These are phyloP conservation scores for Fraxinus nigra DNA, from an alignment of 305 asterid species.

Conservation along the genomic window DNA sequence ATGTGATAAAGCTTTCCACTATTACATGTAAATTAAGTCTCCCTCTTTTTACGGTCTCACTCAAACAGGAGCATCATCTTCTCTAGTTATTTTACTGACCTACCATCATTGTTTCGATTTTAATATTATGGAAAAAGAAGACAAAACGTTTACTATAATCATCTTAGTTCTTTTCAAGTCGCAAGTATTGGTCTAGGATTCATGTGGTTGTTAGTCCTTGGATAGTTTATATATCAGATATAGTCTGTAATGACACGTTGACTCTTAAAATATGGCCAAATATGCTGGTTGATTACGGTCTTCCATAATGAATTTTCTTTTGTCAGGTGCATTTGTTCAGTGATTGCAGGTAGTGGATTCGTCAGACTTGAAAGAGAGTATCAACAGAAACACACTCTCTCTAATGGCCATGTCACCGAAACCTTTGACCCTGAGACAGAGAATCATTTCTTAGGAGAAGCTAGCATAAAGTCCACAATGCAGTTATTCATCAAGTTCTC, in stretches of 20 bases:
- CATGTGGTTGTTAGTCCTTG: neutral
- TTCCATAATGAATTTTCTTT: constrained; percentile 20
- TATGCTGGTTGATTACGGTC: neutral
- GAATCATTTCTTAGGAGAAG: constrained; percentile 57
- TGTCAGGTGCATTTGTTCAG: constrained; percentile 88
- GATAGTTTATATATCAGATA: neutral
- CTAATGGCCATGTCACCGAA: constrained; percentile 69
- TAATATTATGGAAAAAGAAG: neutral
- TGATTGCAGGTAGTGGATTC: constrained; percentile 88
- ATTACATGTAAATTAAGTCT: neutral
- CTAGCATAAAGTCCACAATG: constrained; percentile 81
- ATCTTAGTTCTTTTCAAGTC: neutral
- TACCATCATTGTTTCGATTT: neutral
- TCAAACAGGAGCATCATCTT: neutral
- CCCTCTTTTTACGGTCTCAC: neutral
- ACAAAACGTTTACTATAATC: neutral
- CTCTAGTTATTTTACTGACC: neutral
- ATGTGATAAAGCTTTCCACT: neutral
- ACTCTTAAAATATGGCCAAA: neutral
- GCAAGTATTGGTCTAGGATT: neutral
- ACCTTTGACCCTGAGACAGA: constrained; percentile 60
- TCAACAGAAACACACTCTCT: constrained; percentile 65
- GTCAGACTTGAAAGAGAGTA: constrained; percentile 84
- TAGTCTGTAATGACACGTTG: neutral
- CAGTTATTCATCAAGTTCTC: constrained; percentile 88